Evolutionary conservation across 768 basidiomycete species (phyloP).

Genomic region (Peribolospora kevripleyi): DNA sequence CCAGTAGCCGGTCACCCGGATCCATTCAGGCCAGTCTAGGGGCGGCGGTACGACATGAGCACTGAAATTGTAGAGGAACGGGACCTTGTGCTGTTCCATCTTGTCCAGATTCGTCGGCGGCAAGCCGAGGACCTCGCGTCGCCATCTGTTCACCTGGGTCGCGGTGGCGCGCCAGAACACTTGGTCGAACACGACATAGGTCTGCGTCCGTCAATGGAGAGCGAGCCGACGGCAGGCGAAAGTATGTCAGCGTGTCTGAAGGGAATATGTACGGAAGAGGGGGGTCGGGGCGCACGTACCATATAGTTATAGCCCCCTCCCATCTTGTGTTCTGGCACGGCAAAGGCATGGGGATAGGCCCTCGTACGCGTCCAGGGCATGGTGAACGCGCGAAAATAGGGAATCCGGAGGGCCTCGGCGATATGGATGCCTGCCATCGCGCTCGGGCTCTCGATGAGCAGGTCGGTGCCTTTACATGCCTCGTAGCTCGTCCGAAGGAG

Average conservation of each 20-base stretch:
- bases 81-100: conserved; percentile 92
- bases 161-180: conserved; percentile 90
- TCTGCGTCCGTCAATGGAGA: conserved; percentile 23
- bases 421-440: conserved; percentile 96
- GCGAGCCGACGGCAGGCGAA: neutral
- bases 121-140: conserved; percentile 48
- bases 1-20: conserved; percentile 91
- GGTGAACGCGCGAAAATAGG: conserved; percentile 76
- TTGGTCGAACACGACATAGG: conserved; percentile 92
- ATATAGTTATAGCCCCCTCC: conserved; percentile 97
- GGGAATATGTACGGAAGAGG: neutral
- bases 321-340: conserved; percentile 93
- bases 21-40: conserved; percentile 98
- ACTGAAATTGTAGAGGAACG: conserved; percentile 94
- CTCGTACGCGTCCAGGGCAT: conserved; percentile 96
- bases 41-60: conserved; percentile 58
- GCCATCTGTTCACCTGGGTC: conserved; percentile 85
- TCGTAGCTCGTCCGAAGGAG: conserved; percentile 85
- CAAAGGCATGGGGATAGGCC: conserved; percentile 93
- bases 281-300: conserved; percentile 28
- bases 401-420: conserved; percentile 75
- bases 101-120: conserved; percentile 68
- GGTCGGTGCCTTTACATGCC: conserved; percentile 80
- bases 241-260: conserved; percentile 4
- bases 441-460: conserved; percentile 81